Base-by-base conservation (phyloP, 2,329 filamentous ascomycete genomes). In the Fonsecaea nubica region DNA sequence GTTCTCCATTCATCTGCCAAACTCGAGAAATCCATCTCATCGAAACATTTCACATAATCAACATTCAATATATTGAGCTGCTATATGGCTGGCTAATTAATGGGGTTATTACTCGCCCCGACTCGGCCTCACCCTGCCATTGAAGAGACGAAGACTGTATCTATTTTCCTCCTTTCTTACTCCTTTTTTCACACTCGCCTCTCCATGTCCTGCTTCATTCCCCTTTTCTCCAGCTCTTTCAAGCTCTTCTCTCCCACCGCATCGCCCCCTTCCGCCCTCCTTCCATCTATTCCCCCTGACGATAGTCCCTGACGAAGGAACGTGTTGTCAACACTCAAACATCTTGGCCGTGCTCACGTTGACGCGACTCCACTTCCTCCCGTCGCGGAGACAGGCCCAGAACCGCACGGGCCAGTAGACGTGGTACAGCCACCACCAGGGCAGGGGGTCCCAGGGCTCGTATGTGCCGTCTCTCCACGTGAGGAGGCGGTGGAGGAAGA, bases 341-440 rank as follows among this genome's bases (percentile, higher is more conserved):
- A 87, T 81, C 76, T 86, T 88, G 32, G 81, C 83, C 12, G 89
- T 91, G 72, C 88, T 90, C 2, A 91, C 87, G 76, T 92, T 91
- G 42, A 90, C 75, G 67, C 88, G 80, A 68, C 84, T 88, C 89
- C 89, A 92, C 64, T 78, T 80, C 68, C 74, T 80, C 0, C 85
- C 81, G 3, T 74, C 74, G 72, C 75, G 75, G 63, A 85, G 78
- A 58, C 77, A 80, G 63, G 72, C 74, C 5, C 82, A 55, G 71
- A 91, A 88, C 65, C 65, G 65, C 21, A 75, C 71, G 1, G 83
- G 84, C 84, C 84, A 86, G 70, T 83, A 85, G 8, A 84, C 75
- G 72, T 85, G 83, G 70, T 85, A 85, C 13, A 85, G 73, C 73
- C 80, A 82, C 74, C 81, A 84, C 65, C 80, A 83, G 2, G 83